Percentiles rank a stretch among this genome's conserved stretches.
phyloP scores from a whole-genome alignment of 345 rosid species.

The Limnanthes douglasii region DNA sequence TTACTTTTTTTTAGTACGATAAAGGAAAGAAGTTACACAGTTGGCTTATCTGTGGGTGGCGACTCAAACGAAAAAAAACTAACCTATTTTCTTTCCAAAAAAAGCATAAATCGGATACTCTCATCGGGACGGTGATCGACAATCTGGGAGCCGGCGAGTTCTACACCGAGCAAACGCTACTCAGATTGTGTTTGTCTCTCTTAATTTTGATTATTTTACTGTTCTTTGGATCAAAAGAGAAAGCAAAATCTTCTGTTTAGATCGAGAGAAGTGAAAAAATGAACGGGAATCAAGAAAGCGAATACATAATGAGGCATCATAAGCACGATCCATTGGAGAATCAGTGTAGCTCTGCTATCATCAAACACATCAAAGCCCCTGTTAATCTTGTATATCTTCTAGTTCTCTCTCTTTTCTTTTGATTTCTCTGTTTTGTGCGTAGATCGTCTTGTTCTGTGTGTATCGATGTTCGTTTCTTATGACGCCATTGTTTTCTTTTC shows the following conservation, averaged over 20 bases:
- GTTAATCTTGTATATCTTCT: conserved; percentile 63
- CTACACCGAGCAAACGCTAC: neutral
- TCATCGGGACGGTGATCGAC: conserved; percentile 9
- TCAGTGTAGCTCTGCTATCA: conserved; percentile 77
- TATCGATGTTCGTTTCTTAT: too few relatives aligned
- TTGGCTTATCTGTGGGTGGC: too few relatives aligned
- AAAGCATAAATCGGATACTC: neutral
- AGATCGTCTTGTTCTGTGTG: neutral
- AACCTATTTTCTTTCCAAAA: conserved; percentile 1
- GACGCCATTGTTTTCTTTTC: conserved; percentile 1
- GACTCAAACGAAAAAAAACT: conserved; percentile 11
- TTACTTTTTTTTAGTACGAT: too few relatives aligned
- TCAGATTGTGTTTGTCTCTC: neutral
- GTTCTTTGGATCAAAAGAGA: conserved; percentile 1
- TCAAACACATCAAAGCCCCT: conserved; percentile 84
- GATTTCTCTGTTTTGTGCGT: neutral
- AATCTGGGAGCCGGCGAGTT: conserved; percentile 7
- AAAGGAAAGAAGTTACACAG: too few relatives aligned
- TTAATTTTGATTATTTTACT: neutral
- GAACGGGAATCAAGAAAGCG: conserved; percentile 27
- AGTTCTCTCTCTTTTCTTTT: conserved; percentile 5
- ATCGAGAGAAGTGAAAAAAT: conserved; percentile 12
- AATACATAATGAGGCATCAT: conserved; percentile 47
- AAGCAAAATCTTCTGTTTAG: conserved; percentile 33
- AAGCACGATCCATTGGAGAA: conserved; percentile 36